Conservation (phyloP, 2,329 filamentous ascomycete genomes). For the Diaporthe aspalathi region DNA sequence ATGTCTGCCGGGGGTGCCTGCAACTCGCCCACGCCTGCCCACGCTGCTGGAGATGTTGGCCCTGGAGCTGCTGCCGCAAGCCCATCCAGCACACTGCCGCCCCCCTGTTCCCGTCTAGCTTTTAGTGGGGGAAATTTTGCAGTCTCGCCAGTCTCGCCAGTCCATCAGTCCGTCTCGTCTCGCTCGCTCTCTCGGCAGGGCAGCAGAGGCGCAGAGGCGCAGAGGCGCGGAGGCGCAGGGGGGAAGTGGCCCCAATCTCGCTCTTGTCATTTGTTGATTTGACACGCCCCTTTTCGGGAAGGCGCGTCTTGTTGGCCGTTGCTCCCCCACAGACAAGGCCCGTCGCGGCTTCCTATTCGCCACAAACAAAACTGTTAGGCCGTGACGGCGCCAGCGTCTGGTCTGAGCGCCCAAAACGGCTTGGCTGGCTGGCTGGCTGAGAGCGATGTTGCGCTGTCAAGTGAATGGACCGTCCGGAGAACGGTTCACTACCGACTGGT, state of each 20-base stretch:
- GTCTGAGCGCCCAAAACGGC: slow-evolving; percentile 15
- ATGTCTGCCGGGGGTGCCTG: slow-evolving; percentile 15
- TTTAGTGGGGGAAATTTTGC: slow-evolving; percentile 29
- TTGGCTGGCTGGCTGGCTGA: slow-evolving; percentile 15
- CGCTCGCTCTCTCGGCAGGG: slow-evolving; percentile 15
- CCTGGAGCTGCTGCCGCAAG: neutral
- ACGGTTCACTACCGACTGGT: slow-evolving; percentile 22
- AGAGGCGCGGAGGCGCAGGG: neutral
- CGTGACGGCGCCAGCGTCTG: slow-evolving; percentile 9
- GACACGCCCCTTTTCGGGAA: slow-evolving; percentile 36
- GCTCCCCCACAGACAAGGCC: slow-evolving; percentile 18
- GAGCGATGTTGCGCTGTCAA: slow-evolving; percentile 24
- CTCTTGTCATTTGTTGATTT: slow-evolving; percentile 36
- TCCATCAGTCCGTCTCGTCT: slow-evolving; percentile 12
- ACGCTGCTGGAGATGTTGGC: slow-evolving; percentile 2
- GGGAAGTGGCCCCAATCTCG: slow-evolving; percentile 27
- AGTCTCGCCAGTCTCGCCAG: slow-evolving; percentile 6
- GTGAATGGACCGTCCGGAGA: slow-evolving; percentile 21
- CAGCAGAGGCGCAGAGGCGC: neutral
- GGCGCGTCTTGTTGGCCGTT: slow-evolving; percentile 30
- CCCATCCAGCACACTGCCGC: no score
- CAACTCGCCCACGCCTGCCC: slow-evolving; percentile 21
- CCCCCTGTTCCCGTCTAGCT: neutral
- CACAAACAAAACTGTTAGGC: neutral
- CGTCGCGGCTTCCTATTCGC: slow-evolving; percentile 29